Percentiles rank a stretch among this genome's conserved stretches.
phyloP scores from a whole-genome alignment of 768 basidiomycete genomes.

The Cyathus striatus region DNA sequence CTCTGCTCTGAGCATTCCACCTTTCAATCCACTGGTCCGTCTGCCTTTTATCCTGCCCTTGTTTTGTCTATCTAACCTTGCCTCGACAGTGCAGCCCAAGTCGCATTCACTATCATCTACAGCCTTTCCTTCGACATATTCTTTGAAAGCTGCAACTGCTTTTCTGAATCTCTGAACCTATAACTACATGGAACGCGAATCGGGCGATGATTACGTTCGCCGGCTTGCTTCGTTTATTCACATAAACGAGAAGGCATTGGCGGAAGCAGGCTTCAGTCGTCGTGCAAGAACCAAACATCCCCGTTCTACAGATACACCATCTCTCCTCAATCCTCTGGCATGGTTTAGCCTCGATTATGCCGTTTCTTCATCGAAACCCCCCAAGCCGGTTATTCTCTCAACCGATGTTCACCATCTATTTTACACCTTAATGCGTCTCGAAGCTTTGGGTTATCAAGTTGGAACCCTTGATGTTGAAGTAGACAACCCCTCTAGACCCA shows the following conservation, averaged over 20 bases:
- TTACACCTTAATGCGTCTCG: conserved; percentile 83
- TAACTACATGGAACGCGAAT: conserved; percentile 44
- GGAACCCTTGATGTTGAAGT: conserved; percentile 78
- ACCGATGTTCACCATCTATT: conserved; percentile 82
- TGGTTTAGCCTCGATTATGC: conserved; percentile 47
- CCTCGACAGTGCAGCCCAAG: no score
- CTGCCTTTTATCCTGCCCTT: no score
- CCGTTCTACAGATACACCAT: conserved; percentile 21
- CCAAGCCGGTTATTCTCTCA: conserved; percentile 58
- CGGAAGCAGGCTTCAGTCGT: conserved; percentile 51
- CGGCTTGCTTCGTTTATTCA: conserved; percentile 68
- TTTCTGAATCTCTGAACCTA: no score
- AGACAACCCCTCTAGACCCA: conserved; percentile 69
- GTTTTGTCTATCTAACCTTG: no score
- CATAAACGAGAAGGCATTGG: conserved; percentile 66
- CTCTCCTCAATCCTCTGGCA: conserved; percentile 54
- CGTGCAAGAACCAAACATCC: conserved; percentile 38
- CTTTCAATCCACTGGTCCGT: no score
- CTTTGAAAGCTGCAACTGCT: no score
- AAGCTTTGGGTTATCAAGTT: conserved; percentile 71
- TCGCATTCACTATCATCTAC: no score
- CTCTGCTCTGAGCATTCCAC: no score
- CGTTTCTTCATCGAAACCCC: conserved; percentile 22
- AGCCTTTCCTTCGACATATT: no score
- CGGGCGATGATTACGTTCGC: conserved; percentile 74